These are phyloP conservation scores for Otatea glauca DNA, from an alignment of 176 grass and related monocot genomes.

Conservation along the genomic window DNA sequence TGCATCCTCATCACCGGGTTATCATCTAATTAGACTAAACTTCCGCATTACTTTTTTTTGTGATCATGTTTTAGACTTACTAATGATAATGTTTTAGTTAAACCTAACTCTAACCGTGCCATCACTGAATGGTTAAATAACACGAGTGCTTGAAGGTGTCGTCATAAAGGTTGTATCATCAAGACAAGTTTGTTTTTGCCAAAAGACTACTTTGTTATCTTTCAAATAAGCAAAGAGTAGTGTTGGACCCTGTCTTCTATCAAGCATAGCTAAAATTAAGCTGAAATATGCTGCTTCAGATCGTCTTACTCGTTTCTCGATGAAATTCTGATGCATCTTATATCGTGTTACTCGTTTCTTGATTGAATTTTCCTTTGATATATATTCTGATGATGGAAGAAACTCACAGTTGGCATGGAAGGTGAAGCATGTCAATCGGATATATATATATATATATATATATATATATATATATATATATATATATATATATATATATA, in stretches of 20 bases:
- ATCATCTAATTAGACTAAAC: no score
- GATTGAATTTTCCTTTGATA: slow-evolving; percentile 70
- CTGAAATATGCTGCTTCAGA: slow-evolving; percentile 4
- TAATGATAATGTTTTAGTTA: no score
- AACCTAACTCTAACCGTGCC: no score
- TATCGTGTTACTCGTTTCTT: slow-evolving; percentile 87
- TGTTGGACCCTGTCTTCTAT: neutral
- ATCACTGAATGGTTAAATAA: slow-evolving; percentile 33
- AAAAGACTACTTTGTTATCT: neutral
- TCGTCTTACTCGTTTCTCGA: neutral
- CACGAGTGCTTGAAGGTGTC: slow-evolving; percentile 3
- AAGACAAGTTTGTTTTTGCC: slow-evolving; percentile 13
- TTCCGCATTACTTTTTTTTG: no score
- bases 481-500: no score
- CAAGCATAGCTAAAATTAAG: slow-evolving; percentile 16
- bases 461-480: no score
- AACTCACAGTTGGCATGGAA: slow-evolving; percentile 93
- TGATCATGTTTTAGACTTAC: no score
- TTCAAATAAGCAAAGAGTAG: neutral
- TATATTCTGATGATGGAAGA: slow-evolving; percentile 89
- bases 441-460: slow-evolving; percentile 14
- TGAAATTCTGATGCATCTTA: slow-evolving; percentile 94
- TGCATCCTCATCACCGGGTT: no score
- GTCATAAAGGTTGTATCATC: neutral
- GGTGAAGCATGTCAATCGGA: neutral